Evolutionary conservation across 768 basidiomycete species (phyloP), one percentile per base, ranked within the genome.

Genomic region (Pleurotus citrinopileatus): DNA sequence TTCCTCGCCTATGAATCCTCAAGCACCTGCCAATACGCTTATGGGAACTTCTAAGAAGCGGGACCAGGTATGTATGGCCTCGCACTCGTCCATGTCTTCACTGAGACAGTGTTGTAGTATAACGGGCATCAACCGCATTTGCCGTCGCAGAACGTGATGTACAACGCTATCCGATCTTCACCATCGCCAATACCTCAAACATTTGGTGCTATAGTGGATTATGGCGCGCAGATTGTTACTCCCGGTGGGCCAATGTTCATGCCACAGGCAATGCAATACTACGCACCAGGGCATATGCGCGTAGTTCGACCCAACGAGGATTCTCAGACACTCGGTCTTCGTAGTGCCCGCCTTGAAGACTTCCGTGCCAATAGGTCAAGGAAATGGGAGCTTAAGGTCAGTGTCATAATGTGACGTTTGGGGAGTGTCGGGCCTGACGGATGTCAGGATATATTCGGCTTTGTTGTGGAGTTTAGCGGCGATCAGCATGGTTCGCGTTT

Each of bases 401-500:
- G 78, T 70, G 53, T 51, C 55, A 29, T 51, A 15, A 5, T 36
- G 7, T 51, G 6, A 22, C 17, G 9, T 22, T 22, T 23, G 32
- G 29, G 23, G 43, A 9, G 58, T 20, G 37, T 34, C 34, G 25
- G n/a, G 4, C 10, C 37, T 36, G 22, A 37, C 29, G 19, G 17
- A 64, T 52, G 15, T 4, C 20, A 46, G 96, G 93, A 96, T 62
- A 86, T 99, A 58, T 77, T 79, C 42, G 91, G 91, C 6, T 81
- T 89, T 66, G 69, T 96, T 52, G 86, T 91, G 36, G 96, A 98
- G 68, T 99, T 99, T 67, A 87, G 91, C 55, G 83, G 84, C 12
- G 96, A 98, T 69, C 95, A 97, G 65, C 90, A 95, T 58, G 96
- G 94, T n/a, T 97, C 94, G n/a, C 84, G 96, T 7, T 94, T 98